Conservation (phyloP, 768 basidiomycete species). For the Leucocoprinus leucothites region DNA sequence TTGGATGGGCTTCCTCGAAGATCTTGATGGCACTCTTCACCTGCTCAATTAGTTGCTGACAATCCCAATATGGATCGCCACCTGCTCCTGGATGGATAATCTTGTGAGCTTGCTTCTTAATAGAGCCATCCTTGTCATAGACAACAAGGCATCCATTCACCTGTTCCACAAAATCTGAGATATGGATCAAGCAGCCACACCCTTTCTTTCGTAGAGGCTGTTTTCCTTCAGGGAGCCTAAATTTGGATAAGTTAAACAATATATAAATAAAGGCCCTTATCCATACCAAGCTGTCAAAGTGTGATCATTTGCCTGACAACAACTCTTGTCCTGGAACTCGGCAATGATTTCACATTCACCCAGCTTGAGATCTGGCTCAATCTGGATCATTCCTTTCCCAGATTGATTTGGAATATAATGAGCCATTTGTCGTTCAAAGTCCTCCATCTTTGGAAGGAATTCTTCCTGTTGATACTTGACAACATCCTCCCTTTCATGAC, state of each 20-base stretch:
- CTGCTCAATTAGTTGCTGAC: slow-evolving; percentile 29
- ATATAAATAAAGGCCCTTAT: no score
- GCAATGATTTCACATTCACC: slow-evolving; percentile 25
- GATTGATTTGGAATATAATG: slow-evolving; percentile 8
- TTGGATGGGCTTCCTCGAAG: slow-evolving; percentile 33
- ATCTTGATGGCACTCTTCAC: slow-evolving; percentile 27
- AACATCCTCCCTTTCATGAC: slow-evolving; percentile 30
- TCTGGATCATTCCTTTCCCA: slow-evolving; percentile 14
- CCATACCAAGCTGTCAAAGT: slow-evolving; percentile 13
- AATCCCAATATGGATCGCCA: slow-evolving; percentile 39
- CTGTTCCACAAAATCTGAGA: slow-evolving; percentile 38
- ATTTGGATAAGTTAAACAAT: not conserved
- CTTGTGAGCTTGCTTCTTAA: slow-evolving; percentile 26
- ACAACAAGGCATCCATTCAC: slow-evolving; percentile 28
- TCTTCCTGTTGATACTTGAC: slow-evolving; percentile 25
- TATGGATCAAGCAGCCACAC: slow-evolving; percentile 31
- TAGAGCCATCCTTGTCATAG: slow-evolving; percentile 19
- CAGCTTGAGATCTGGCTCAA: slow-evolving; percentile 18
- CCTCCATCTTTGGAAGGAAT: slow-evolving; percentile 26
- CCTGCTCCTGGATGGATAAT: slow-evolving; percentile 34
- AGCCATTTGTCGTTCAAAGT: slow-evolving; percentile 18
- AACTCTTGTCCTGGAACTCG: slow-evolving; percentile 29
- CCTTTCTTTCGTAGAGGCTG: slow-evolving; percentile 27
- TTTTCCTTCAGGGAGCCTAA: slow-evolving; percentile 16
- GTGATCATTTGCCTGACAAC: slow-evolving; percentile 26